Evolutionary conservation across 495 filamentous ascomycete species (phyloP).

Genomic region (Cairneyella variabilis): DNA sequence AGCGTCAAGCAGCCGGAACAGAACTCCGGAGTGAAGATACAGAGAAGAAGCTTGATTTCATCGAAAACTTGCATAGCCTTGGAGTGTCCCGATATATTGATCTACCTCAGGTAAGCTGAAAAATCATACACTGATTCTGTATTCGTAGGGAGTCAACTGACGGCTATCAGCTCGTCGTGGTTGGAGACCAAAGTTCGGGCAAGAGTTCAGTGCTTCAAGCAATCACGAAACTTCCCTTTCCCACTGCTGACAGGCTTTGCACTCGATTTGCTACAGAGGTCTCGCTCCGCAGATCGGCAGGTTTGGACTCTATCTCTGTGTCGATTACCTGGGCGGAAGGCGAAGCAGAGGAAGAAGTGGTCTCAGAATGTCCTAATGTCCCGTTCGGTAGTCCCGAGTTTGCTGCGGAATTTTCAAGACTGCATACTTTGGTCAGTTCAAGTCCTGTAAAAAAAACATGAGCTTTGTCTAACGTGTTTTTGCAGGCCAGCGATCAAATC

Average conservation of each 20-base stretch:
- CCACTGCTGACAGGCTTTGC: slow-evolving; percentile 38
- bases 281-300: slow-evolving; percentile 27
- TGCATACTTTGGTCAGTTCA: background rate
- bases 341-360: background rate
- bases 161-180: slow-evolving; percentile 45
- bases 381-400: background rate
- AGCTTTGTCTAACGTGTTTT: background rate
- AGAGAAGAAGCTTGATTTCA: background rate
- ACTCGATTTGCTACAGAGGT: slow-evolving; percentile 49
- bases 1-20: background rate
- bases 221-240: slow-evolving; percentile 53
- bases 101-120: slow-evolving; percentile 29
- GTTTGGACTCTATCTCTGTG: background rate
- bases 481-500: background rate
- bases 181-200: slow-evolving; percentile 52
- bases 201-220: slow-evolving; percentile 60
- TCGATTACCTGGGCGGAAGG: background rate
- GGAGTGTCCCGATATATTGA: background rate
- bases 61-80: background rate
- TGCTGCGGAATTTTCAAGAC: background rate
- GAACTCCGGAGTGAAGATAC: background rate
- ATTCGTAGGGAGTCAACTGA: no score
- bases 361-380: background rate
- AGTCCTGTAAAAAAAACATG: background rate
- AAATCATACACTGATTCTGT: no score